Evolutionary conservation across 805 yeast species (phyloP).

Genomic region (Nakazawaea sp.): DNA sequence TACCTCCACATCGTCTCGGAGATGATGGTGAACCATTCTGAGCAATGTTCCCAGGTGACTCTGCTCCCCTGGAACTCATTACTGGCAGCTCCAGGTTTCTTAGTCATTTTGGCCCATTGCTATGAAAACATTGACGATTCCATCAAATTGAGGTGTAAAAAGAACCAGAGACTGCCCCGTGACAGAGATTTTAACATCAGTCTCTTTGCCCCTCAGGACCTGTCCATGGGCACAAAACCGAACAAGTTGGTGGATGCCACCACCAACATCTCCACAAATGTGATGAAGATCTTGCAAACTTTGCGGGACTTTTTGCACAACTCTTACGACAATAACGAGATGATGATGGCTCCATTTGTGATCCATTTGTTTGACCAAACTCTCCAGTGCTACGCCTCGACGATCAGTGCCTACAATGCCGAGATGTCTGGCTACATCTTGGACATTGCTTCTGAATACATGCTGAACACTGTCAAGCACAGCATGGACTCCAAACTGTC

Average conservation of each 20-base stretch:
- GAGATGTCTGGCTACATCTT: constrained; percentile 31
- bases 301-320: constrained; percentile 29
- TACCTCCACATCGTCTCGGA: constrained; percentile 31
- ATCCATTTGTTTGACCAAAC: constrained; percentile 25
- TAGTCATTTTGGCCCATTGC: constrained; percentile 37
- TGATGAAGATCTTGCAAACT: constrained; percentile 25
- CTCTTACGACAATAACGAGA: constrained; percentile 22
- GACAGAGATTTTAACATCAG: constrained; percentile 9
- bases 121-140: constrained; percentile 29
- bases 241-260: constrained; percentile 2
- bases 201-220: neutral
- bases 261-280: constrained; percentile 14
- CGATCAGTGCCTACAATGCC: constrained; percentile 30
- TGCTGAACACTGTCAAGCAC: constrained; percentile 12
- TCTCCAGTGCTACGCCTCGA: constrained; percentile 27
- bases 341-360: constrained; percentile 13
- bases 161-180: neutral
- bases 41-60: neutral
- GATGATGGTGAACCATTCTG: constrained; percentile 2
- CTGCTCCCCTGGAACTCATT: constrained; percentile 10
- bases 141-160: constrained; percentile 1
- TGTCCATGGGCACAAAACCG: neutral
- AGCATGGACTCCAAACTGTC: constrained; percentile 2
- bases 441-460: constrained; percentile 30
- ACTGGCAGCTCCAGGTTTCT: constrained; percentile 36